A percentile compares a stretch with the other conserved stretches of the same genome.
phyloP scores from a whole-genome alignment of 495 filamentous ascomycete species.

The Lophiostoma macrostomum region DNA sequence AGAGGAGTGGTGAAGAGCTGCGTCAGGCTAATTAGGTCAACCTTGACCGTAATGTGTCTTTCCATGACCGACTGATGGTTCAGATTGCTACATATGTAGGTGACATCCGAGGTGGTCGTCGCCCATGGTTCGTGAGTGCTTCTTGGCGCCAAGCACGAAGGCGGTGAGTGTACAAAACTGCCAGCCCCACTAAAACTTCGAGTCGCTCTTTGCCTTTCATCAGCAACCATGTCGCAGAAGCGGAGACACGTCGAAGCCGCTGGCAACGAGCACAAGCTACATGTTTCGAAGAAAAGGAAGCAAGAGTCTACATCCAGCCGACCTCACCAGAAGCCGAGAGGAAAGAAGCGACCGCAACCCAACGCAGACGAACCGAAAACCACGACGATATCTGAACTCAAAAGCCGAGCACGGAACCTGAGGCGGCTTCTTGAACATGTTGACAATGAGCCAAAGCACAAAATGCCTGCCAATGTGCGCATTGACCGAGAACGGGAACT shows the following conservation, averaged over 20 bases:
- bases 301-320: not conserved
- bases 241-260: slow-evolving; percentile 22
- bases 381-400: slow-evolving; percentile 44
- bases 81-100: too few species aligned
- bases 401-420: slow-evolving; percentile 60
- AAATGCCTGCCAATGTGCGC: slow-evolving; percentile 70
- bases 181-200: too few species aligned
- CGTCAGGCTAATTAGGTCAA: too few species aligned
- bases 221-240: slow-evolving; percentile 28
- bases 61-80: too few species aligned
- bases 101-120: too few species aligned
- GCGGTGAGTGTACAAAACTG: too few species aligned
- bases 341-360: not conserved
- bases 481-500: slow-evolving; percentile 80
- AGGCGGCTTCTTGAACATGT: slow-evolving; percentile 59
- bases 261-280: not conserved
- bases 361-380: slow-evolving; percentile 2
- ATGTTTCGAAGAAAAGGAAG: slow-evolving; percentile 17
- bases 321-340: slow-evolving; percentile 5
- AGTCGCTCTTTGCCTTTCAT: slow-evolving; percentile 1
- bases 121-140: too few species aligned
- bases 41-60: too few species aligned
- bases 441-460: slow-evolving; percentile 38
- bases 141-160: not conserved
- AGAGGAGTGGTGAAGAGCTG: too few species aligned